These are phyloP conservation scores for Glebionis coronaria DNA, from an alignment of 129 eudicot species.

Conservation along the genomic window DNA sequence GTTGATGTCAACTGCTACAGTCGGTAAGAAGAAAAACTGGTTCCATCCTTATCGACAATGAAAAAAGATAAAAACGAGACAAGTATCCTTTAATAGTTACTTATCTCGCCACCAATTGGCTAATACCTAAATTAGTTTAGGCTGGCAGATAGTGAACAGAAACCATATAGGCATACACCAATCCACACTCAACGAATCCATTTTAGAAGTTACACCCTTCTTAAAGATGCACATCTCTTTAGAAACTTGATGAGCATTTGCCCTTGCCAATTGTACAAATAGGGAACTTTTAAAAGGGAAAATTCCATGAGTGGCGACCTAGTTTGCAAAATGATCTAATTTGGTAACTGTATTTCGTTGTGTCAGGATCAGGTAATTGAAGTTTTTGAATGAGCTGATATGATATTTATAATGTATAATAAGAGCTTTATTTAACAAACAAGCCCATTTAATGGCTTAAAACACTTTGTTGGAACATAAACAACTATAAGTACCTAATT, in stretches of 20 bases:
- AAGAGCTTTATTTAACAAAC: too few species aligned
- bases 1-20: not conserved
- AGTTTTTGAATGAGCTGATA: too few species aligned
- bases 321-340: too few species aligned
- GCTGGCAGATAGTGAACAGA: not conserved
- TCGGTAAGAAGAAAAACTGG: not conserved
- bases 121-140: not conserved
- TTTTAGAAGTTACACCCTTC: not conserved
- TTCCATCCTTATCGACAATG: not conserved
- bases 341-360: too few species aligned
- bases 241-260: not conserved
- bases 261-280: not conserved
- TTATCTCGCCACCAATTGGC: not conserved
- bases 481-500: too few species aligned
- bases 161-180: not conserved
- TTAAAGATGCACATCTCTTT: not conserved
- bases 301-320: too few species aligned
- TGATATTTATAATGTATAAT: not conserved
- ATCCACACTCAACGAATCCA: not conserved
- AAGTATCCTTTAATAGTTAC: not conserved
- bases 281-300: not conserved
- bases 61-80: not conserved
- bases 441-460: too few species aligned
- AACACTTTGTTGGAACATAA: too few species aligned
- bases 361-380: too few species aligned